Evolutionary conservation across 352 stramenopile genomes (phyloP), one percentile per base, ranked within the genome.

Genomic region (Blastocystis sp.): DNA sequence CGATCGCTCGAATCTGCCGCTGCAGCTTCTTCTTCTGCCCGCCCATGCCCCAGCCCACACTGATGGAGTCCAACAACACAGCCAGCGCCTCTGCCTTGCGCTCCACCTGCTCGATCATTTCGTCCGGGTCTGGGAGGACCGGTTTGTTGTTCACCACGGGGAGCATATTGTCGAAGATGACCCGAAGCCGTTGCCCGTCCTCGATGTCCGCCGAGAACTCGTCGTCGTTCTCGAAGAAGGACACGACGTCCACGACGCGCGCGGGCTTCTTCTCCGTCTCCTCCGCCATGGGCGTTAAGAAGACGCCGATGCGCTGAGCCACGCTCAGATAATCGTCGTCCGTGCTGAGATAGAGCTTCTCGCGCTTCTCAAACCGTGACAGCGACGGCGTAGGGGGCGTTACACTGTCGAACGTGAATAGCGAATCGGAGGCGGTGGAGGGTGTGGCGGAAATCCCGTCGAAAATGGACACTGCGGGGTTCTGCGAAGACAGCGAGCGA

Each of bases 91-190:
- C n/a, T 9, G 74, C 45, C 54, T 84, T 84, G 24, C 74, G 66
- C 34, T 43, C 52, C 17, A 84, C 74, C 34, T 84, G 74, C 40
- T 84, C 74, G 19, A n/a, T 34, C 74, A 84, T 84, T 40, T 84
- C 74, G 28, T 84, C 74, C 3, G 74, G 74, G 2, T 84, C 74
- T 1, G 74, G 74, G 69, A 84, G 65, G 7, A 84, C 57, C n/a
- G 74, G 74, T 59, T 84, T 84, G 45, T 84, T 43, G 19, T 42
- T 43, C 1, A 84, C 57, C 4, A 84, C 57, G 2, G 74, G 74
- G 1, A 84, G 54, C 74, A 84, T 84, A 43, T 84, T 84, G 21
- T 84, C 74, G 34, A 84, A 84, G 11, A 84, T 1, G 34, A 84
- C 38, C 24, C 74, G 74, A 1, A 84, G 38, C 7, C 74, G 48